Base-by-base conservation (phyloP, 2,329 filamentous ascomycete genomes). In the Amesomyces nigricolor region DNA sequence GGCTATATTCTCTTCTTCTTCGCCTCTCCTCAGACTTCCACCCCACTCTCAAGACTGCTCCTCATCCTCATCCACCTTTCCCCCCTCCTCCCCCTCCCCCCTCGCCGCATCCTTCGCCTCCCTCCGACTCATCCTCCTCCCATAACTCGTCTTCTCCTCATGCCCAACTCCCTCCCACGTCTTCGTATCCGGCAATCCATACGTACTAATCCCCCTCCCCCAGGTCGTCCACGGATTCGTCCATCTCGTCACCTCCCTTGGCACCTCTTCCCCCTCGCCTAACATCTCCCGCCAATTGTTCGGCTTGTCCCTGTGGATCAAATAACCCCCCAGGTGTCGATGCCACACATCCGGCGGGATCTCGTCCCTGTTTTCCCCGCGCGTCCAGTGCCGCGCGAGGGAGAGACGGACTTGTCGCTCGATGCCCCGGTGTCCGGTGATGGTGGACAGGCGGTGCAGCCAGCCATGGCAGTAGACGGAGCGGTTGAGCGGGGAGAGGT, bases 391-490 rank as follows among this genome's bases (percentile, higher is more conserved):
- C 44, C 51, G 56, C 3, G 61, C 63, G 8, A 65, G 39, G 0
- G 61, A 54, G 8, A 65, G 53, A 4, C 88, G 82, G 44, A 91
- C 81, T 60, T 85, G 79, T 61, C 82, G 87, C 19, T 82, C 79
- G 44, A 87, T 83, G 1, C 80, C 80, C 19, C 80, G 77, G 65
- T 91, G 91, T 58, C 84, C 86, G 3, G 86, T 89, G 50, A 91
- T 71, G 0, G 87, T 91, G 1, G 85, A 87, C 26, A 79, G 66
- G 0, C 77, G 73, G 8, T 73, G 71, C 9, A 76, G 75, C 88
- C 88, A 91, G 14, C 87, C 87, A 64, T 84, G 83, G 51, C 87
- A 73, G 65, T 91, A 89, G 8, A 89, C 86, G 17, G 85, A 84
- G 51, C 77, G 71, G 63, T 89, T 90, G 54, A 73, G 72, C 29